These are phyloP conservation scores for Ananas comosus DNA, from an alignment of 176 grass and related monocot genomes.

Conservation along the genomic window DNA sequence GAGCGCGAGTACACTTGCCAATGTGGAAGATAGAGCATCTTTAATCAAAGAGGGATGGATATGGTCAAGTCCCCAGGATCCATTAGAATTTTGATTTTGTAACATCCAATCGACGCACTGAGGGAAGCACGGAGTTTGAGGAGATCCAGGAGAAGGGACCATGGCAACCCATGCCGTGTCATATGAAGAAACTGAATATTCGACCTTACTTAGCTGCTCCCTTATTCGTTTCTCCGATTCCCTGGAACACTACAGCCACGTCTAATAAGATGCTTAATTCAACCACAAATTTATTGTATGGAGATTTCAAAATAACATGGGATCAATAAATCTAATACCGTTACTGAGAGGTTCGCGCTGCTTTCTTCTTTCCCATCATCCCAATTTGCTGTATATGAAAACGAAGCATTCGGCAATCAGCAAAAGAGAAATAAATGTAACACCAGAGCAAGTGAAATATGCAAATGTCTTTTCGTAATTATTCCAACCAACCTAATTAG, in stretches of 20 bases:
- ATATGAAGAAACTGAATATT: slow-evolving; percentile 23
- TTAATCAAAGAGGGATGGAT: slow-evolving; percentile 24
- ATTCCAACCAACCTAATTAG: not conserved
- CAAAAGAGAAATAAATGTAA: not conserved
- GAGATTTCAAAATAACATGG: not conserved
- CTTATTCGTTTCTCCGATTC: slow-evolving; percentile 43
- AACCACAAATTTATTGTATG: not conserved
- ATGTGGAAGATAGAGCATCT: slow-evolving; percentile 41
- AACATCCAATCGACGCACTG: slow-evolving; percentile 31
- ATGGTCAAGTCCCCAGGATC: slow-evolving; percentile 37
- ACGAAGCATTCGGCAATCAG: not conserved
- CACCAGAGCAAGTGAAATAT: not conserved
- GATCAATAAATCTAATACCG: not conserved
- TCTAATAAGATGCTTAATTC: not conserved
- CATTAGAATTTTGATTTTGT: slow-evolving; percentile 30
- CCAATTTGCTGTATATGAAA: not conserved
- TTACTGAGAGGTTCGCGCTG: not conserved
- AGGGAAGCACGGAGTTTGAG: slow-evolving; percentile 19
- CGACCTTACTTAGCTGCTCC: slow-evolving; percentile 26
- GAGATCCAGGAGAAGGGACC: slow-evolving; percentile 21
- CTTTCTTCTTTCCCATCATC: not conserved
- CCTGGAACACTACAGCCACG: slow-evolving; percentile 21
- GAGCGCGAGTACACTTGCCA: slow-evolving; percentile 66
- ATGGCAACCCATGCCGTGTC: slow-evolving; percentile 38
- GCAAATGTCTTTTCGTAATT: not conserved